These are phyloP conservation scores for Lophiostoma macrostomum DNA, from an alignment of 495 filamentous ascomycete species.

Conservation along the genomic window DNA sequence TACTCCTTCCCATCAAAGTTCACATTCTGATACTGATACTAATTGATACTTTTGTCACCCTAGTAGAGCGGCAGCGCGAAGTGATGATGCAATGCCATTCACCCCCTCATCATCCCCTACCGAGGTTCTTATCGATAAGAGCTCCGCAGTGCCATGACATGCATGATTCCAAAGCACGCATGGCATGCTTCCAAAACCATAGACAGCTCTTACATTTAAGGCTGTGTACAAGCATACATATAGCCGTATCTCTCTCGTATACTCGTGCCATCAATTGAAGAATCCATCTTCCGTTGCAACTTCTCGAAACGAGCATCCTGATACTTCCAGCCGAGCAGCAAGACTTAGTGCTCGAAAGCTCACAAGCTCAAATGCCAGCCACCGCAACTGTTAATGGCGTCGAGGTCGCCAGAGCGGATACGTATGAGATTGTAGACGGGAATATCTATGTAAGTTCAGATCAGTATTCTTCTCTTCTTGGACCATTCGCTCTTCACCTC, in stretches of 20 bases:
- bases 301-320: too few species aligned
- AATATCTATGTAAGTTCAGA: conserved; percentile 61
- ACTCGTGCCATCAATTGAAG: too few species aligned
- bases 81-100: not conserved
- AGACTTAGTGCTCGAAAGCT: not conserved
- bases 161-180: not conserved
- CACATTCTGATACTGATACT: too few species aligned
- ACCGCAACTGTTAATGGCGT: conserved; percentile 57
- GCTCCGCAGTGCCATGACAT: not conserved
- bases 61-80: not conserved
- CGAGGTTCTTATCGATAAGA: not conserved
- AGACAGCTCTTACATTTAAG: not conserved
- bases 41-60: not conserved
- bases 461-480: too few species aligned
- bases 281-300: too few species aligned
- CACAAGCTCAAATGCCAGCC: conserved; percentile 39
- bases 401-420: conserved; percentile 58
- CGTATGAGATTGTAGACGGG: conserved; percentile 65
- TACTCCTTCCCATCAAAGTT: too few species aligned
- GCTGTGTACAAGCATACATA: too few species aligned
- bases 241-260: too few species aligned
- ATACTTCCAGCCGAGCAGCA: not conserved
- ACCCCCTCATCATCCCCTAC: not conserved
- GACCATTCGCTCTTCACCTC: too few species aligned
- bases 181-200: not conserved